Base-by-base conservation (phyloP, 1,284 basidiomycete species). In the Pseudozyma hubeiensis region DNA sequence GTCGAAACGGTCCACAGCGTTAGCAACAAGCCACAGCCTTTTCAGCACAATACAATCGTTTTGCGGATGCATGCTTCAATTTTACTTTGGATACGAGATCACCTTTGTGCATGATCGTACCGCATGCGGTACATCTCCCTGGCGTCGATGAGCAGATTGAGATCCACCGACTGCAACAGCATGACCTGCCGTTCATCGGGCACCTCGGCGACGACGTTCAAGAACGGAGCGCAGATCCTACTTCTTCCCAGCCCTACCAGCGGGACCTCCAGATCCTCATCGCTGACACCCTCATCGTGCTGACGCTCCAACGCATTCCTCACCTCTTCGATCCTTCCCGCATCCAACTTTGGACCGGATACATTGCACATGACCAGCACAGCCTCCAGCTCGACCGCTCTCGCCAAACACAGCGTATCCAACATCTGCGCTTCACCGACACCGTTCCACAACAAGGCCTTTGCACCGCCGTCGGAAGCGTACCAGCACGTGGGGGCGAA, bases 401-500 rank as follows among this genome's bases (percentile, higher is more conserved):
- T 63, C 0, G 77, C 48, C 10, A 72, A 35, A 31, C 71, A 75
- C 11, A 83, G 37, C 0, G 69, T 64, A 37, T 80, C 78, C 24
- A 82, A 62, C 57, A 81, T 67, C 16, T 61, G 53, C 3, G 72
- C 76, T 49, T 84, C 82, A 5, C 77, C 70, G 4, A 57, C 31
- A 1, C 55, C 56, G 55, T 81, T 83, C 77, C 77, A 80, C 4
- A 71, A 52, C 3, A 83, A 61, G 1, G 80, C 81, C 33, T 61
- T 52, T 1, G 70, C 44, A 2, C 81, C 81, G 7, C 77, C 77
- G 49, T 84, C 82, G 7, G 76, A 73, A 9, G 80, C 77, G 53
- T 80, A 84, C 82, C 82, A 84, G 59, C 82, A 83, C 0, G 80
- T 84, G 4, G 82, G 82, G 16, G 77, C 78, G 39, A 84, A 81